Conservation (phyloP, 164 flowering plant genomes). For the Tetrastigma voinierianum region DNA sequence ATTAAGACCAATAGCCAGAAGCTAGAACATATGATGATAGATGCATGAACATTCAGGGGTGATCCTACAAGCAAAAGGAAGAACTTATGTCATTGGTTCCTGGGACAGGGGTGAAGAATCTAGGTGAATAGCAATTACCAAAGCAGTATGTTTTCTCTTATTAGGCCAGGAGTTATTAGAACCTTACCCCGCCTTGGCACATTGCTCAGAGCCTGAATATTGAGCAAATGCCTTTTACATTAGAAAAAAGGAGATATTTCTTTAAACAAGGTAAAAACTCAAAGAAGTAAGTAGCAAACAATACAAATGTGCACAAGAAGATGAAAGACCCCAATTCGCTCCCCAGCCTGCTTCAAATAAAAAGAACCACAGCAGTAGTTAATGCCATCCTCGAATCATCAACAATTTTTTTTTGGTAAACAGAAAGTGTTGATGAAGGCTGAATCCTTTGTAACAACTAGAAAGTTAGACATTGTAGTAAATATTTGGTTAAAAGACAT, state of each 20-base stretch:
- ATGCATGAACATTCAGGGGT: conserved; percentile 84
- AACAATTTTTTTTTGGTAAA: too few species aligned
- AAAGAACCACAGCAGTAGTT: conserved; percentile 4
- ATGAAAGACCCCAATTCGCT: conserved; percentile 75
- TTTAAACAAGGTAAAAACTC: conserved; percentile 3
- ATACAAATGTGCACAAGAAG: conserved; percentile 68
- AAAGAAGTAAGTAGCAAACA: conserved; percentile 12
- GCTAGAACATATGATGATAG: conserved; percentile 54
- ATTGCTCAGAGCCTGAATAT: conserved; percentile 73
- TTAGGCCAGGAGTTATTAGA: conserved; percentile 71
- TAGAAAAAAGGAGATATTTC: background rate
- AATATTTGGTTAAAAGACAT: too few species aligned
- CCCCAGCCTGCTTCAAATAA: conserved; percentile 61
- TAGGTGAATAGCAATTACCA: conserved; percentile 50
- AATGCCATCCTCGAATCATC: background rate
- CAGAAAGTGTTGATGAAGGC: too few species aligned
- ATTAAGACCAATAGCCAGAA: conserved; percentile 62
- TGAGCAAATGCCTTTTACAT: conserved; percentile 5
- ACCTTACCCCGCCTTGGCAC: conserved; percentile 74
- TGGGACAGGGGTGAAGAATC: background rate
- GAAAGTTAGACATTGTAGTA: too few species aligned
- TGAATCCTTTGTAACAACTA: too few species aligned
- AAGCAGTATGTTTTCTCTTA: conserved; percentile 83
- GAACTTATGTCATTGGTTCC: background rate
- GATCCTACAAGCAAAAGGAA: conserved; percentile 57